Base-by-base conservation (phyloP, 1,284 basidiomycete genomes). In the Ganoderma lucidum region DNA sequence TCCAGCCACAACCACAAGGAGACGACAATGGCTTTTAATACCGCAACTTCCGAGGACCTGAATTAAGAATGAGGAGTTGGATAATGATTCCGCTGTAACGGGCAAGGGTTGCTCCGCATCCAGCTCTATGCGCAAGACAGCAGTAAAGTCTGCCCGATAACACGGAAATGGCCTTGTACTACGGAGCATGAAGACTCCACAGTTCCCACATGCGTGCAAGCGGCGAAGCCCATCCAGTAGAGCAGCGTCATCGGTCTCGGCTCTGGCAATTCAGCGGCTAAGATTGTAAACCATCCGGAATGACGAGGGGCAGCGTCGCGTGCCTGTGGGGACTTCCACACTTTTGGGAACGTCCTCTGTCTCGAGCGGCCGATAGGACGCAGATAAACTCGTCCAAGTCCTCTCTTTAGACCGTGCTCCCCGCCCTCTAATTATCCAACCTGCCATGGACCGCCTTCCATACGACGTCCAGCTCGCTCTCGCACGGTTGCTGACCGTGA, bases 231-330 rank as follows among this genome's bases (percentile, higher is more conserved):
- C 56, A n/a, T 39, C 35, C 19, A 23, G 56, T 59, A n/a, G 56
- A n/a, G 19, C 35, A 35, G n/a, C 71, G 71, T 73, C 71, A 73
- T 73, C 65, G 69, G 71, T 71, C 71, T 70, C 67, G 71, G 69
- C 71, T 65, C 67, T 37, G 60, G 64, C 37, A 39, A 44, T 55
- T 44, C 23, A 48, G 60, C 70, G 59, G 65, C 65, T 58, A 37
- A 32, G 62, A 51, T 35, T 39, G 67, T 65, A 70, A 37, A 62
- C 56, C 41, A 60, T 53, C 61, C 53, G 42, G 65, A 41, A 64
- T 55, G 59, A 42, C 53, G 61, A 59, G 17, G 39, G 15, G 28
- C 56, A 68, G 70, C 68, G 70, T 68, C 68, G 71, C 68, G 28
- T 64, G 60, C 64, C 53, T 39, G 59, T 63, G 66, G 55, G 66